A percentile compares a stretch with the other conserved stretches of the same genome.
Evolutionary conservation across 1,284 basidiomycete species (phyloP).

Genomic region (Apiotrichum mycotoxinovorans): DNA sequence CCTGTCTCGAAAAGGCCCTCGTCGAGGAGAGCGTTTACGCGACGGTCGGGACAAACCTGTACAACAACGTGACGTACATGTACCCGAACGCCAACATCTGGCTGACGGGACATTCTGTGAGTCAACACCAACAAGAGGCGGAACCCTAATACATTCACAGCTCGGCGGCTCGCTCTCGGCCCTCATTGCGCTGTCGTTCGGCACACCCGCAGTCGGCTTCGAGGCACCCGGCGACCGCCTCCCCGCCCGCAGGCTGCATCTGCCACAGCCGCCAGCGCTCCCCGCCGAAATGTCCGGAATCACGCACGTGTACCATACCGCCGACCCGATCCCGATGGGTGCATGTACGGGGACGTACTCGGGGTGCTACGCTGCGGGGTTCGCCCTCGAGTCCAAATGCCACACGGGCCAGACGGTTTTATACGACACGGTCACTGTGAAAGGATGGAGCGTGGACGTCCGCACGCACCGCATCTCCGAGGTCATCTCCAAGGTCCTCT

Average conservation of each 20-base stretch:
- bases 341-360: constrained; percentile 51
- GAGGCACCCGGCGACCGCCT: constrained; percentile 88
- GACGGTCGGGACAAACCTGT: constrained; percentile 72
- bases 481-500: constrained; percentile 68
- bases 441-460: constrained; percentile 77
- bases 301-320: constrained; percentile 59
- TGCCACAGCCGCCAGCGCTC: constrained; percentile 61
- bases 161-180: constrained; percentile 82
- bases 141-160: constrained; percentile 11
- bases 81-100: constrained; percentile 92
- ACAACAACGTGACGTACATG: constrained; percentile 88
- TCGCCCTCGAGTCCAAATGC: constrained; percentile 56
- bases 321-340: constrained; percentile 53
- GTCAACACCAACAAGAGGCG: no score
- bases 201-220: constrained; percentile 82
- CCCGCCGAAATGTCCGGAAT: constrained; percentile 48
- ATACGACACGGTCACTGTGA: constrained; percentile 80
- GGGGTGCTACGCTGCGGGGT: constrained; percentile 51
- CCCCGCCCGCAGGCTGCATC: constrained; percentile 78
- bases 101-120: constrained; percentile 78
- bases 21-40: constrained; percentile 78
- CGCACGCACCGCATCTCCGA: constrained; percentile 72
- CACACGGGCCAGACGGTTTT: constrained; percentile 79
- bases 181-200: constrained; percentile 87
- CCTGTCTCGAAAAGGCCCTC: constrained; percentile 75